These are phyloP conservation scores for Aspergillus nanangensis DNA, from an alignment of 495 filamentous ascomycete genomes.

Conservation along the genomic window DNA sequence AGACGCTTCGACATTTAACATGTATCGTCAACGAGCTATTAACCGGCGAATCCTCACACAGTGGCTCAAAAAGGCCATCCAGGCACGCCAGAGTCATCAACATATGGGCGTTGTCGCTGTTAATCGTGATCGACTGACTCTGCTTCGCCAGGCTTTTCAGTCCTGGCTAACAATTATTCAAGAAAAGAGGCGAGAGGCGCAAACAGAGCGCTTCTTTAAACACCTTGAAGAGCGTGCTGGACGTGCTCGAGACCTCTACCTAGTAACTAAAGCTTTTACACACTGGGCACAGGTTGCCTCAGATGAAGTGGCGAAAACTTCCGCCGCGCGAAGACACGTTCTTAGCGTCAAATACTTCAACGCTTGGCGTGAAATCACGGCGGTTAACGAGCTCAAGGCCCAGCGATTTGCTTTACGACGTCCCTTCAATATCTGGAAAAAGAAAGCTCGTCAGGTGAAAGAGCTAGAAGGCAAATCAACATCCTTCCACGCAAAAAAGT, in stretches of 20 bases:
- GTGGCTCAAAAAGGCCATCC: slow-evolving; percentile 51
- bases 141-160: slow-evolving; percentile 54
- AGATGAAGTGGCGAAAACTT: slow-evolving; percentile 56
- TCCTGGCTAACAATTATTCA: slow-evolving; percentile 51
- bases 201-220: slow-evolving; percentile 58
- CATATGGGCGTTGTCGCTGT: slow-evolving; percentile 47
- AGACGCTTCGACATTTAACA: slow-evolving; percentile 56
- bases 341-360: slow-evolving; percentile 70
- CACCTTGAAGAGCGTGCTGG: slow-evolving; percentile 57
- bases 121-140: slow-evolving; percentile 45
- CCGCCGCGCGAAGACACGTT: slow-evolving; percentile 61
- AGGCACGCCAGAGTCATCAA: slow-evolving; percentile 36
- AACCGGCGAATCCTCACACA: slow-evolving; percentile 43
- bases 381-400: slow-evolving; percentile 63
- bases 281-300: slow-evolving; percentile 64
- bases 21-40: slow-evolving; percentile 45
- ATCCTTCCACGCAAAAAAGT: slow-evolving; percentile 35
- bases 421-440: slow-evolving; percentile 54
- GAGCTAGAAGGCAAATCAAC: slow-evolving; percentile 36
- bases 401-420: slow-evolving; percentile 55
- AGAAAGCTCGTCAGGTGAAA: slow-evolving; percentile 30
- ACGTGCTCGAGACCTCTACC: slow-evolving; percentile 58
- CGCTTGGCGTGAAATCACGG: slow-evolving; percentile 71
- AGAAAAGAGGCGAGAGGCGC: slow-evolving; percentile 39
- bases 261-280: slow-evolving; percentile 67